Evolutionary conservation across 2,329 filamentous ascomycete genomes (phyloP).

Genomic region (Claviceps africana): DNA sequence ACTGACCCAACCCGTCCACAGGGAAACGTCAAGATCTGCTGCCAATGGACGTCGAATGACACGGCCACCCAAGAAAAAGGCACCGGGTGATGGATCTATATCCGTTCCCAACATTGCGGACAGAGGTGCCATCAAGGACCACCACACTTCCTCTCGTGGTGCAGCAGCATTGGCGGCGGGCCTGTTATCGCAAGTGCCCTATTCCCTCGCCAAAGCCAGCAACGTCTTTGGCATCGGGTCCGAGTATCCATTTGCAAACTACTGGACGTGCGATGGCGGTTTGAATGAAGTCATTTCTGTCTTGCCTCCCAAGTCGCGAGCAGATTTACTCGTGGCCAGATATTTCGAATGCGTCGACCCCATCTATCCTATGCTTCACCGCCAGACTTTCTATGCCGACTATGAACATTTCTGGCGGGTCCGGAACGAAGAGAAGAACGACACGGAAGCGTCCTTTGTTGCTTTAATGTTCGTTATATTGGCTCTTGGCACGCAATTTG

Average conservation of each 20-base stretch:
- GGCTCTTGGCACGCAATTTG: constrained; percentile 66
- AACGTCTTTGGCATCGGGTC: constrained; percentile 72
- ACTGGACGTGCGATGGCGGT: constrained; percentile 69
- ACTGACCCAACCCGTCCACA: constrained; percentile 19
- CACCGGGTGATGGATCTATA: constrained; percentile 22
- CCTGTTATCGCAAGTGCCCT: constrained; percentile 59
- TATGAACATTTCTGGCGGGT: constrained; percentile 68
- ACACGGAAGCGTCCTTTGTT: constrained; percentile 53
- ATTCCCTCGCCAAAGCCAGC: constrained; percentile 54
- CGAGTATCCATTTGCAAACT: constrained; percentile 69
- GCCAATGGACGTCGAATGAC: constrained; percentile 42
- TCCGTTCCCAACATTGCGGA: constrained; percentile 42
- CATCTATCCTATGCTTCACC: constrained; percentile 68
- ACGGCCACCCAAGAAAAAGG: constrained; percentile 41
- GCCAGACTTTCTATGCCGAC: constrained; percentile 61
- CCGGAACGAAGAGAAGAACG: constrained; percentile 38
- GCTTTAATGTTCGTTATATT: constrained; percentile 66
- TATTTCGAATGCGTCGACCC: constrained; percentile 64
- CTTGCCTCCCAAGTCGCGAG: constrained; percentile 60
- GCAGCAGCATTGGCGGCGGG: constrained; percentile 43
- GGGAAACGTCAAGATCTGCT: constrained; percentile 42
- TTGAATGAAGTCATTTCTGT: constrained; percentile 62
- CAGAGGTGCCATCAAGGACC: constrained; percentile 31
- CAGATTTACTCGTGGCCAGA: constrained; percentile 50
- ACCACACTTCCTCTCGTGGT: constrained; percentile 30